phyloP scores from a whole-genome alignment of 2,329 filamentous ascomycete species.

The Aspergillus calidoustus region DNA sequence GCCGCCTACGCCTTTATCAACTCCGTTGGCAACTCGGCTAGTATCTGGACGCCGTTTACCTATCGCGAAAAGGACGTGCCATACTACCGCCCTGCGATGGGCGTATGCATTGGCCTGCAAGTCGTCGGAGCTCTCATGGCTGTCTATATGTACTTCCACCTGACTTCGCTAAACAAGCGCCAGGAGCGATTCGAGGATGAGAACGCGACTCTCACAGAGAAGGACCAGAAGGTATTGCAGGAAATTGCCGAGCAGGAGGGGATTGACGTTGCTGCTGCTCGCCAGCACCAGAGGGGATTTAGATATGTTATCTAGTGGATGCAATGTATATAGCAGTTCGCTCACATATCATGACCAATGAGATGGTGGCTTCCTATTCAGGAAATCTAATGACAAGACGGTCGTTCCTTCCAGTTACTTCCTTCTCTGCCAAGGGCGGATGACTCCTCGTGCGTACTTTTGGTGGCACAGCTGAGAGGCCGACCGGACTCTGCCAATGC shows the following conservation, averaged over 20 bases:
- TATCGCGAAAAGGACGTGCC: conserved; percentile 47
- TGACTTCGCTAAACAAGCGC: conserved; percentile 54
- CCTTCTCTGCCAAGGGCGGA: neutral
- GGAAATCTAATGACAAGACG: neutral
- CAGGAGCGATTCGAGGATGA: conserved; percentile 57
- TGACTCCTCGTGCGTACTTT: neutral
- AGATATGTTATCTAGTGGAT: conserved; percentile 52
- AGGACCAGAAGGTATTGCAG: conserved; percentile 53
- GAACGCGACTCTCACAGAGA: conserved; percentile 50
- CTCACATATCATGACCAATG: neutral
- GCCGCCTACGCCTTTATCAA: conserved; percentile 62
- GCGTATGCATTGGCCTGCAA: conserved; percentile 48
- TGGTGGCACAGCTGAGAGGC: neutral
- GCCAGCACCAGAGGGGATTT: conserved; percentile 59
- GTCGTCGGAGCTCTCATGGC: conserved; percentile 40
- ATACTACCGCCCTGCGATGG: conserved; percentile 48
- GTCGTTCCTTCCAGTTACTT: neutral
- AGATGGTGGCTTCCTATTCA: neutral
- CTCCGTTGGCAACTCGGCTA: conserved; percentile 57
- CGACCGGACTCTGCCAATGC: neutral
- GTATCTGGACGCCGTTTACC: conserved; percentile 58
- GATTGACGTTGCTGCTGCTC: conserved; percentile 54
- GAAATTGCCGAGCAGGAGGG: conserved; percentile 58
- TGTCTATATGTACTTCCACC: conserved; percentile 43
- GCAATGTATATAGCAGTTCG: neutral